Base-by-base conservation (phyloP, 108 stramenopile genomes). In the Asterionellopsis glacialis region DNA sequence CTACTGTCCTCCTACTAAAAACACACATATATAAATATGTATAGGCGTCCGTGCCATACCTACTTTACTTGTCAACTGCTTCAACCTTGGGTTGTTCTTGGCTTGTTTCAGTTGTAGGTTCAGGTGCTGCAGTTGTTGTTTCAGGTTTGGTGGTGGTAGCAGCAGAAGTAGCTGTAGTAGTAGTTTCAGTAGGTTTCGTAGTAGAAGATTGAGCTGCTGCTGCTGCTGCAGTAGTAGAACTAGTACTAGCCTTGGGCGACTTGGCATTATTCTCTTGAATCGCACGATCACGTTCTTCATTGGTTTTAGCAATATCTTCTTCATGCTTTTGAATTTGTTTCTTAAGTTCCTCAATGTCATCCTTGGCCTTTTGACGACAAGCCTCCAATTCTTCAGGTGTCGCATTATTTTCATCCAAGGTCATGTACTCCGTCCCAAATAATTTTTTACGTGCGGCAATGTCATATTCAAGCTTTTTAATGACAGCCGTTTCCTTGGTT, bases 181-280 rank as follows among this genome's bases (percentile, higher is more conserved):
- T 7, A 79, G 75, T 49, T 75, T 79, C 24, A 75, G 41, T 43
- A 66, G 40, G 14, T 74, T 73, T n/a, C n/a, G 33, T 7, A 33
- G 7, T 7, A 33, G 33, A 2, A 33, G 33, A 33, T 5, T 2
- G 5, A 33, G 33, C 33, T 5, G 33, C 5, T 5, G 33, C 33
- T 5, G 7, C 33, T 76, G 75, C 44, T 75, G 24, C 52, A 54
- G 22, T 3, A 23, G 15, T 21, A 6, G 15, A 5, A 5, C 22
- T 12, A 5, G 24, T 6, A 1, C 5, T 5, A 6, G 52, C 52
- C 19, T 23, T 23, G 5, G 24, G 24, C 9, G 15, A 23, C 9
- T n/a, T 27, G 1, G 15, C 52, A 26, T 25, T 27, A 9, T 57
- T 33, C 14, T 38, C 41, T 57, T 57, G 39, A 27, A 48, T 61